phyloP scores from a whole-genome alignment of 2,329 filamentous ascomycete genomes.

The Aspergillus sp. region DNA sequence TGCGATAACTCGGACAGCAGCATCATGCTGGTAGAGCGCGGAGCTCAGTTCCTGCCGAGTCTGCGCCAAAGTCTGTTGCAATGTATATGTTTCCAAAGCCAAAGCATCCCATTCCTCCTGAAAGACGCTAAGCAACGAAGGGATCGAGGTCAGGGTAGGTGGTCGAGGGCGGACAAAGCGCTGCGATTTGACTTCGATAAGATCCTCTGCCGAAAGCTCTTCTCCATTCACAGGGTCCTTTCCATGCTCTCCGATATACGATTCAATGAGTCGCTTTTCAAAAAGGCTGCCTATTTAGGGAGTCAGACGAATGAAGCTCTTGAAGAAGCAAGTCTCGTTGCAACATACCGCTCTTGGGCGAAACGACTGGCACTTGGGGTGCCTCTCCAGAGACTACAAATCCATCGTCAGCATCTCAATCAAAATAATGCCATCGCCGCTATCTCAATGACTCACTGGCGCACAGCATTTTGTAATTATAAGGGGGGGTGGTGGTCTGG shows the following conservation, averaged over 20 bases:
- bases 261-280: constrained; percentile 89
- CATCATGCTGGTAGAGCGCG: constrained; percentile 93
- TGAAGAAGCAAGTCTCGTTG: constrained; percentile 9
- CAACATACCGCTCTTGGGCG: constrained; percentile 77
- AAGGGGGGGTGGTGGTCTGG: constrained; percentile 13
- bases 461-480: constrained; percentile 46
- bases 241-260: constrained; percentile 86
- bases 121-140: constrained; percentile 84
- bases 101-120: constrained; percentile 98
- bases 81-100: constrained; percentile 81
- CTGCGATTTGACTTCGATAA: constrained; percentile 76
- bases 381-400: constrained; percentile 83
- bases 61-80: constrained; percentile 81
- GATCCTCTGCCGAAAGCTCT: constrained; percentile 71
- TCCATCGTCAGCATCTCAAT: constrained; percentile 12
- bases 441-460: constrained; percentile 48
- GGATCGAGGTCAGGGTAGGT: constrained; percentile 90
- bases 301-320: constrained; percentile 21
- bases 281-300: constrained; percentile 65
- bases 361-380: constrained; percentile 89
- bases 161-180: constrained; percentile 81
- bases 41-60: constrained; percentile 90
- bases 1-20: constrained; percentile 90
- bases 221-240: constrained; percentile 88
- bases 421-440: constrained; percentile 6